A percentile compares a stretch with the other conserved stretches of the same genome.
These are phyloP conservation scores for Cordyceps cateniannulata DNA, from an alignment of 2,329 filamentous ascomycete species.

Conservation along the genomic window DNA sequence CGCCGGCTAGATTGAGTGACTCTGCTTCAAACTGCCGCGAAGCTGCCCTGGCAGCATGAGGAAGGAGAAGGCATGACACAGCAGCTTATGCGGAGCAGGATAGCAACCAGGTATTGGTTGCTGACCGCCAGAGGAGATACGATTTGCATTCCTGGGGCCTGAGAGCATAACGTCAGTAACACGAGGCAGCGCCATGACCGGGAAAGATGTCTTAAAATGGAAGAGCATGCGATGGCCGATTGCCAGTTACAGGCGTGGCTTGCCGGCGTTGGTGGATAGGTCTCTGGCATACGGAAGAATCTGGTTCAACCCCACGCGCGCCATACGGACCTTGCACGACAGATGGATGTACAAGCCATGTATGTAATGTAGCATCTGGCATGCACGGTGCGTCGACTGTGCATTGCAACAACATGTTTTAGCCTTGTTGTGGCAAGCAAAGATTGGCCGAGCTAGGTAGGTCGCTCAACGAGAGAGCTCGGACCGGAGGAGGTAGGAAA, in stretches of 20 bases:
- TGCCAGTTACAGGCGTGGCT: not conserved
- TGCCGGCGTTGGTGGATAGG: not conserved
- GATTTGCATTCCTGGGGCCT: not conserved
- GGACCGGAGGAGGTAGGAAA: not conserved
- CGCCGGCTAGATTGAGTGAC: too few relatives aligned
- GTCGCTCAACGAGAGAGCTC: not conserved
- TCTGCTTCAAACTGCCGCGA: not conserved
- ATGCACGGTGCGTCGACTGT: not conserved
- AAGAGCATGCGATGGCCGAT: slow-evolving; percentile 6
- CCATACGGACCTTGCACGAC: not conserved
- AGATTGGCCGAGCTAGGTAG: not conserved
- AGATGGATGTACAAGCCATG: not conserved
- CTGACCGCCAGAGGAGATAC: not conserved
- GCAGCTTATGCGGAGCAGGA: not conserved
- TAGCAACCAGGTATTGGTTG: not conserved
- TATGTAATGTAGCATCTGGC: slow-evolving; percentile 1
- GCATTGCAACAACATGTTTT: not conserved
- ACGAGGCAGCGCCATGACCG: not conserved
- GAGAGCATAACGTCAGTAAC: not conserved
- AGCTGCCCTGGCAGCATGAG: too few relatives aligned
- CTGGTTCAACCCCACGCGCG: not conserved
- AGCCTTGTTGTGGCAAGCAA: not conserved
- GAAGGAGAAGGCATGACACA: not conserved
- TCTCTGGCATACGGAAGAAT: not conserved
- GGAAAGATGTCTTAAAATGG: slow-evolving; percentile 9